Base-by-base conservation (phyloP, 257 asterid species). In the Salvia miltiorrhiza region DNA sequence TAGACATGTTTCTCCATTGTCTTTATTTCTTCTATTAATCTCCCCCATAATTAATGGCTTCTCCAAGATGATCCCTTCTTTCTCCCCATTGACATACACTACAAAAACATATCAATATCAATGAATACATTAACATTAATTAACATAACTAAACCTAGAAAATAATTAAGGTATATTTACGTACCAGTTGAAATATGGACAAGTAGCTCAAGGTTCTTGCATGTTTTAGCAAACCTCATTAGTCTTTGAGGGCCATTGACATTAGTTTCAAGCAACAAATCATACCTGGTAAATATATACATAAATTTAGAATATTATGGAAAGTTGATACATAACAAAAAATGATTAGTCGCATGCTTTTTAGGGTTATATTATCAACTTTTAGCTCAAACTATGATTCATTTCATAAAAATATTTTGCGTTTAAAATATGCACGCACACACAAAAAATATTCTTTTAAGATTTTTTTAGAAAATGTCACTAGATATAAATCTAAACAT, bases 191-290 rank as follows among this genome's bases (percentile, higher is more conserved):
- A 82, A 17, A 78, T 74, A 20, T 80, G 79, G 49, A 62, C 69
- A 26, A 62, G 65, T 1, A 85, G 75, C 70, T 80, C 63, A 24
- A 85, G 83, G 48, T 82, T 76, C 53, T 71, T 76, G 88, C 90
- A 85, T 14, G 80, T 43, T 74, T 78, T 78, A 0, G 90, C 81
- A 70, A 82, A 82, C 70, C 71, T 62, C 88, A 74, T 73, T 8
- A 82, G 41, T 4, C 78, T 69, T 63, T 66, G 82, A 67, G 87
- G 73, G 26, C 64, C 87, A 17, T 56, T 78, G 12, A 82, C 79
- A 2, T 85, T 85, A 14, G 71, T 35, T 4, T 80, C 81, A 9
- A 82, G 52, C 26, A 78, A 48, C 20, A 73, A 4, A 33, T 85
- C 88, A 17, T 82, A 85, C 76, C 90, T 85, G 24, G 30, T 63